These are phyloP conservation scores for Alternaria brassicae DNA, from an alignment of 2,329 filamentous ascomycete genomes.

Conservation along the genomic window DNA sequence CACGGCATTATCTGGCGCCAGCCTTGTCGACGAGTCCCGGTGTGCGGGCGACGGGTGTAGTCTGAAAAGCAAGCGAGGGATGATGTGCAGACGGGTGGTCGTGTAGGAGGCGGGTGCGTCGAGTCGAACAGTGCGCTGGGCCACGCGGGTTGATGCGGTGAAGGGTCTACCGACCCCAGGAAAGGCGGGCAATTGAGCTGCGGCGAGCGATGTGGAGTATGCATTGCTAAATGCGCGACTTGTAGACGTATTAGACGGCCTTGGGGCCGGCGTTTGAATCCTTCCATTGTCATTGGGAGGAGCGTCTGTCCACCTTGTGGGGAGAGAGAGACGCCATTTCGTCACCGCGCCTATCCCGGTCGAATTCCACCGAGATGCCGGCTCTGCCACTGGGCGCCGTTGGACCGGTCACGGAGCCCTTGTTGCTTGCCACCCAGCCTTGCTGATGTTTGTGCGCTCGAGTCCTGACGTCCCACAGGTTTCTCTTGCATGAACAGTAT, in stretches of 20 bases:
- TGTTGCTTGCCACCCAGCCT: background rate
- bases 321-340: constrained; percentile 26
- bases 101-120: constrained; percentile 12
- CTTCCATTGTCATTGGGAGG: constrained; percentile 25
- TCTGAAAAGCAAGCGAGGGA: background rate
- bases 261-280: constrained; percentile 19
- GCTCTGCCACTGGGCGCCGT: constrained; percentile 6
- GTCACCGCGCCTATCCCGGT: constrained; percentile 16
- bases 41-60: background rate
- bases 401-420: constrained; percentile 7
- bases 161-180: constrained; percentile 29
- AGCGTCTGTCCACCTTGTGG: constrained; percentile 23
- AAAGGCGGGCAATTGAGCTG: constrained; percentile 30
- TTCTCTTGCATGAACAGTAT: background rate
- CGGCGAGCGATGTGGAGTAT: constrained; percentile 24
- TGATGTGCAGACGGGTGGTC: background rate
- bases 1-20: constrained; percentile 35
- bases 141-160: constrained; percentile 23
- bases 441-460: constrained; percentile 3
- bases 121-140: constrained; percentile 3
- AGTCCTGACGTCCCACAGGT: constrained; percentile 2
- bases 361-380: constrained; percentile 12
- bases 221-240: constrained; percentile 23
- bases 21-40: constrained; percentile 9
- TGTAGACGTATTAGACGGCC: constrained; percentile 17